phyloP scores from a whole-genome alignment of 2,329 filamentous ascomycete species.

The Diaporthe helianthi region DNA sequence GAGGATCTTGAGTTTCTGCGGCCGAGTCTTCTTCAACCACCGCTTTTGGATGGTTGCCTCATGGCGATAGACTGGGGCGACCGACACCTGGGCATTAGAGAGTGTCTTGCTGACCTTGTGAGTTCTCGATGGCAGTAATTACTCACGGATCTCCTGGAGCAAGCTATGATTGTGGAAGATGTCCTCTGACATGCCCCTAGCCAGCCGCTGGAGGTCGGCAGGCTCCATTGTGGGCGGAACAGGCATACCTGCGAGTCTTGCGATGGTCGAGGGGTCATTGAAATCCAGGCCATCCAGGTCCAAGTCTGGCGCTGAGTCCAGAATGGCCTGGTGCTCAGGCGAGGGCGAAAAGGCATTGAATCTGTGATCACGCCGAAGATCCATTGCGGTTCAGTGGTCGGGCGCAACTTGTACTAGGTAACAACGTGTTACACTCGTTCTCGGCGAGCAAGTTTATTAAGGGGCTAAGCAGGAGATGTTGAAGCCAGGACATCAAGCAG shows the following conservation, averaged over 20 bases:
- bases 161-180: conserved; percentile 3
- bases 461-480: not conserved
- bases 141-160: conserved; percentile 4
- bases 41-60: conserved; percentile 59
- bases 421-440: not conserved
- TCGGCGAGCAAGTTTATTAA: not conserved
- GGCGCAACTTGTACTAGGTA: not conserved
- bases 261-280: conserved; percentile 2
- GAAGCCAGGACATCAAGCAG: no score
- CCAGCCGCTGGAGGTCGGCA: not conserved
- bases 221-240: conserved; percentile 3
- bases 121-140: not conserved
- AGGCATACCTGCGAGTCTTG: not conserved
- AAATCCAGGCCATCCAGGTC: not conserved
- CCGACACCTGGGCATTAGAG: not conserved
- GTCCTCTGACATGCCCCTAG: conserved; percentile 2
- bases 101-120: not conserved
- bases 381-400: conserved; percentile 4
- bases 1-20: conserved; percentile 55
- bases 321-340: conserved; percentile 2
- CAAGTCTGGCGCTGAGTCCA: not conserved
- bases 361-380: conserved; percentile 2
- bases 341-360: not conserved
- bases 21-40: conserved; percentile 60
- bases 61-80: conserved; percentile 50